Conservation (phyloP, 2,329 filamentous ascomycete species). For the Dothiorella sarmentorum region DNA sequence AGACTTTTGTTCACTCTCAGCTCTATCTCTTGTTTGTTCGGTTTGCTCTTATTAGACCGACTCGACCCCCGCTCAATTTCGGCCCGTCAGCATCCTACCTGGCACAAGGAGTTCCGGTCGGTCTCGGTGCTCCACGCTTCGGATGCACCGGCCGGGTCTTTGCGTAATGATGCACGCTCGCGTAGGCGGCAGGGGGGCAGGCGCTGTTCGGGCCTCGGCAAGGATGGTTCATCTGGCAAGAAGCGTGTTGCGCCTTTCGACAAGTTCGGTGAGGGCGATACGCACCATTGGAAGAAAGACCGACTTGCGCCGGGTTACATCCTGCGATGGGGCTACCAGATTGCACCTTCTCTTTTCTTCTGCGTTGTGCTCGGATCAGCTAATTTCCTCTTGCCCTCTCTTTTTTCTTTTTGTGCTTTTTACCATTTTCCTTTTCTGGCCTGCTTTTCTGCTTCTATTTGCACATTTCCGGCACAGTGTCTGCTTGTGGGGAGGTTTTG, state of each 20-base stretch:
- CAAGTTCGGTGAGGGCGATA: neutral
- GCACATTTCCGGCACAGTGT: slow-evolving; percentile 18
- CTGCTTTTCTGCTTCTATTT: slow-evolving; percentile 10
- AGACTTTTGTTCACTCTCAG: slow-evolving; percentile 34
- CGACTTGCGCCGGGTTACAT: slow-evolving; percentile 1
- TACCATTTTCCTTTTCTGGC: neutral
- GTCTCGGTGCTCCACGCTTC: slow-evolving; percentile 8
- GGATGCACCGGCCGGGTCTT: slow-evolving; percentile 2
- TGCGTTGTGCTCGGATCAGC: slow-evolving; percentile 4
- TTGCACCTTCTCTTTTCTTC: slow-evolving; percentile 8
- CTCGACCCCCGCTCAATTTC: slow-evolving; percentile 9
- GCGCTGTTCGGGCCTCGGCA: slow-evolving; percentile 1
- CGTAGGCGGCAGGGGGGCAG: neutral
- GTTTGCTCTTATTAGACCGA: slow-evolving; percentile 31
- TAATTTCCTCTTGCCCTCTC: slow-evolving; percentile 14
- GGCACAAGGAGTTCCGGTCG: slow-evolving; percentile 11
- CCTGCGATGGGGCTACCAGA: slow-evolving; percentile 16
- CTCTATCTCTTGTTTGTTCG: slow-evolving; percentile 35
- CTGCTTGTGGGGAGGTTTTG: slow-evolving; percentile 19
- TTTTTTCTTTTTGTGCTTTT: too few species aligned
- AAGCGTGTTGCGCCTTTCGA: neutral
- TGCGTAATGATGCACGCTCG: slow-evolving; percentile 9
- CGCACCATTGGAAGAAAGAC: neutral
- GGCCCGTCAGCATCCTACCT: slow-evolving; percentile 14
- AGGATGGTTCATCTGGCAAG: neutral